Base-by-base conservation (phyloP, 1,139 yeast species). In the Kodamaea ohmeri region DNA sequence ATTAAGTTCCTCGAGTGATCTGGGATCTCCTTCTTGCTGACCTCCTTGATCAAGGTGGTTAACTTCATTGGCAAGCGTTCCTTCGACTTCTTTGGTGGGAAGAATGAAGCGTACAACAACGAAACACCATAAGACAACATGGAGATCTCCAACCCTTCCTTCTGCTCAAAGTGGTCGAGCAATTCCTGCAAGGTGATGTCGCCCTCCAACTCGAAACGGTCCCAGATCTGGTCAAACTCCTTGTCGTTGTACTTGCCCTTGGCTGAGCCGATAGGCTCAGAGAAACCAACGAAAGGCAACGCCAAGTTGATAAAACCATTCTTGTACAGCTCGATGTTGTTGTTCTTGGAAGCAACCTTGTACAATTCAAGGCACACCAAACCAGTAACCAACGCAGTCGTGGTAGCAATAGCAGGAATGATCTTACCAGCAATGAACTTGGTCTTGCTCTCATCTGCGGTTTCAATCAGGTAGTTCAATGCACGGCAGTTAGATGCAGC, bases 401-500 rank as follows among this genome's bases (percentile, higher is more conserved):
- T 94, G 2, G 99, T 92, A 26, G 98, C 98, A 70, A 92, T 92
- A 13, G 98, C 98, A 9, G 99, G 99, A 50, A 92, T 90, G 50
- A 92, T 92, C 63, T 94, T 83, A 39, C 97, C 97, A 12, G 95
- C 95, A 58, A 84, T 84, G 48, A 84, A 83, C 58, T 85, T 85
- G 22, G 94, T 85, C 65, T 81, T 83, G 38, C 76, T 76, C 41
- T 77, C 78, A 56, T 83, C 94, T 21, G 84, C 92, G 45, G 84
- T 63, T 52, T 84, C 92, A 53, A 92, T 90, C 32, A 81, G 76
- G 59, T 94, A 92, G 64, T 90, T 92, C 61, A 81, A 70, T 22
- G 99, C 99, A 61, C 99, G 81, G 63, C 95, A 80, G 61, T 92
- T 92, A 3, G 97, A 90, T 17, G 97, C 96, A 13, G 98, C 95